Conservation (phyloP, 345 rosid genomes). For the Isatis tinctoria region DNA sequence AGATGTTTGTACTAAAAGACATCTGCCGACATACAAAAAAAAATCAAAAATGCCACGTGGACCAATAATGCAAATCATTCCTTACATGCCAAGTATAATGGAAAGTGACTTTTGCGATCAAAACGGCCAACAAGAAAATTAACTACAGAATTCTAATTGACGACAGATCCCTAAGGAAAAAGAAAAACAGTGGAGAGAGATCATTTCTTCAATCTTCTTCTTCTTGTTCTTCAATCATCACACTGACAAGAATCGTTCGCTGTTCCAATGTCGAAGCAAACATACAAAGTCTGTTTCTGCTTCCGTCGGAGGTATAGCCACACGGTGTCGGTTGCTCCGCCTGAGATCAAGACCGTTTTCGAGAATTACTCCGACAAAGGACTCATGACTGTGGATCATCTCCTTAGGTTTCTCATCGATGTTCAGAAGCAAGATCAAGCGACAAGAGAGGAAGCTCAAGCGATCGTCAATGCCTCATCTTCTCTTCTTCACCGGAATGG, state of each 20-base stretch:
- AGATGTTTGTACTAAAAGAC: no score
- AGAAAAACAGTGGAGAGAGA: background rate
- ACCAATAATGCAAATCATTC: slow-evolving; percentile 6
- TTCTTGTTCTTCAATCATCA: background rate
- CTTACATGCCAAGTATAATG: slow-evolving; percentile 14
- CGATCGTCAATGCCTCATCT: slow-evolving; percentile 40
- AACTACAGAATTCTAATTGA: background rate
- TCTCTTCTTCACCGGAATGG: slow-evolving; percentile 49
- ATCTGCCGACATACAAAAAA: slow-evolving; percentile 8
- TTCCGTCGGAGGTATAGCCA: slow-evolving; percentile 50
- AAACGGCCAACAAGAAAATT: slow-evolving; percentile 2
- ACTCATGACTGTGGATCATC: slow-evolving; percentile 46
- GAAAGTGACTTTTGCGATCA: slow-evolving; percentile 9
- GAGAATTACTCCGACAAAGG: slow-evolving; percentile 56
- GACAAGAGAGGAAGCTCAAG: slow-evolving; percentile 58
- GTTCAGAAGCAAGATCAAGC: slow-evolving; percentile 52
- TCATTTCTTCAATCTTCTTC: background rate
- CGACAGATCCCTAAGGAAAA: background rate
- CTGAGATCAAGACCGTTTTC: slow-evolving; percentile 52
- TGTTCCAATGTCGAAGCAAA: slow-evolving; percentile 56
- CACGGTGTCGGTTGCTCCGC: slow-evolving; percentile 56
- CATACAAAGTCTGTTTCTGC: slow-evolving; percentile 60
- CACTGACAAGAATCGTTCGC: background rate
- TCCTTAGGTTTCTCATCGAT: slow-evolving; percentile 56
- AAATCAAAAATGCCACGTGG: background rate